These are phyloP conservation scores for Cercis canadensis DNA, from an alignment of 306 rosid genomes.

Conservation along the genomic window DNA sequence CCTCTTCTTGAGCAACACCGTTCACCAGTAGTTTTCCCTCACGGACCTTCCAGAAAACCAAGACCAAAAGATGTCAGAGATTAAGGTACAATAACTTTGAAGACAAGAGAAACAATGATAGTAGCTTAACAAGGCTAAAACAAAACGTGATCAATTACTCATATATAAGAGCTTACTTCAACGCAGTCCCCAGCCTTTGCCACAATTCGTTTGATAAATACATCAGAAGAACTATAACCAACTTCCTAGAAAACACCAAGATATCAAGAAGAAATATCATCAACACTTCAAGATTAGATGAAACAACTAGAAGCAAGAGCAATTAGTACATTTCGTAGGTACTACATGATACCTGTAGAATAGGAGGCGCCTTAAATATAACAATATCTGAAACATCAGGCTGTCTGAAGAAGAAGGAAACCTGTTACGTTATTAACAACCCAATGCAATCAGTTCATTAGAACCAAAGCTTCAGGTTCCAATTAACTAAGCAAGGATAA, in stretches of 20 bases:
- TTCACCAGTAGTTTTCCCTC: constrained; percentile 83
- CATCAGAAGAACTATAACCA: constrained; percentile 73
- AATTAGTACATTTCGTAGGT: background rate
- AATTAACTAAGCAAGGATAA: background rate
- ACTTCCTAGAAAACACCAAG: constrained; percentile 51
- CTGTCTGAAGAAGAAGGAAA: constrained; percentile 80
- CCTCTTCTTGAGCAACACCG: constrained; percentile 71
- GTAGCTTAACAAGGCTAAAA: background rate
- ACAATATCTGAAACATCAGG: constrained; percentile 95
- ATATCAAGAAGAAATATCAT: constrained; percentile 20
- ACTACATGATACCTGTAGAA: constrained; percentile 60
- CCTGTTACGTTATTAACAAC: constrained; percentile 53
- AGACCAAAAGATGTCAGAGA: constrained; percentile 28
- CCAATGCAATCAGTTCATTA: constrained; percentile 18
- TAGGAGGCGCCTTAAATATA: constrained; percentile 84
- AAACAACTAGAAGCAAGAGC: constrained; percentile 18
- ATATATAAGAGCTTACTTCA: constrained; percentile 55
- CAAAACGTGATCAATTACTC: constrained; percentile 2
- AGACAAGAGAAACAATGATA: background rate
- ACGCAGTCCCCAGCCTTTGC: constrained; percentile 93
- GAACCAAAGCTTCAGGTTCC: background rate
- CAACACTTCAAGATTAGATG: background rate
- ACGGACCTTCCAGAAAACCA: constrained; percentile 56
- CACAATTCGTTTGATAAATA: constrained; percentile 85
- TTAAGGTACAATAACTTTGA: background rate